Percentiles rank a stretch among this genome's conserved stretches.
phyloP scores from a whole-genome alignment of 2,329 filamentous ascomycete species.

The Pseudogymnoascus sp. region DNA sequence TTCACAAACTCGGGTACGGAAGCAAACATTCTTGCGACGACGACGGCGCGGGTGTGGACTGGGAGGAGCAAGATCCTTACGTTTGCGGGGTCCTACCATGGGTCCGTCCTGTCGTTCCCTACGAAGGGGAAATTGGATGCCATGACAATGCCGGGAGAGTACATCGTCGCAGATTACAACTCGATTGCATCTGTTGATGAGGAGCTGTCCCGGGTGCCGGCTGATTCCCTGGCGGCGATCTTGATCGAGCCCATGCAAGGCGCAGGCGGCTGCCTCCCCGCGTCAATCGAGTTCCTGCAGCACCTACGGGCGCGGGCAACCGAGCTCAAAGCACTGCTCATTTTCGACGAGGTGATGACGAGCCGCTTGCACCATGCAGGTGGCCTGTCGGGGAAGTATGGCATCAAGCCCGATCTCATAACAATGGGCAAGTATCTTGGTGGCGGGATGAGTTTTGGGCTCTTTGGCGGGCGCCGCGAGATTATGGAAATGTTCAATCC shows the following conservation, averaged over 20 bases:
- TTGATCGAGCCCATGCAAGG: constrained; percentile 61
- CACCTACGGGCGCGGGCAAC: constrained; percentile 17
- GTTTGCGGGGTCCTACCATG: constrained; percentile 23
- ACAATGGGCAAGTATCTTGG: constrained; percentile 61
- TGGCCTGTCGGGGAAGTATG: constrained; percentile 39
- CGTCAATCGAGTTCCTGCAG: constrained; percentile 19
- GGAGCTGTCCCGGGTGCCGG: constrained; percentile 31
- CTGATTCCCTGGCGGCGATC: constrained; percentile 40
- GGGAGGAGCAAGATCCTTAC: constrained; percentile 17
- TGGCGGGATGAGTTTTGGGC: constrained; percentile 58
- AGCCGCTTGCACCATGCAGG: constrained; percentile 40
- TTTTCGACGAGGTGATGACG: constrained; percentile 67
- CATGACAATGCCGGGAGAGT: constrained; percentile 19
- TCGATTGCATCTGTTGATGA: constrained; percentile 39
- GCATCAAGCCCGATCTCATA: constrained; percentile 50
- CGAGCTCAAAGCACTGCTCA: constrained; percentile 45
- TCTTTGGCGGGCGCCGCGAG: constrained; percentile 52
- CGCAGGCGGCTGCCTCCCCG: constrained; percentile 49
- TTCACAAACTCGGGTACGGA: constrained; percentile 62
- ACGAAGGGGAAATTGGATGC: constrained; percentile 35
- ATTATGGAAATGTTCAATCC: constrained; percentile 53
- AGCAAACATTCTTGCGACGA: constrained; percentile 52
- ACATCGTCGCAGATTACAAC: constrained; percentile 53
- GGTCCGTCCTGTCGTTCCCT: constrained; percentile 33
- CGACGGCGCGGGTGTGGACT: constrained; percentile 23